These are phyloP conservation scores for Zasmidium angulare DNA, from an alignment of 2,329 filamentous ascomycete species.

Conservation along the genomic window DNA sequence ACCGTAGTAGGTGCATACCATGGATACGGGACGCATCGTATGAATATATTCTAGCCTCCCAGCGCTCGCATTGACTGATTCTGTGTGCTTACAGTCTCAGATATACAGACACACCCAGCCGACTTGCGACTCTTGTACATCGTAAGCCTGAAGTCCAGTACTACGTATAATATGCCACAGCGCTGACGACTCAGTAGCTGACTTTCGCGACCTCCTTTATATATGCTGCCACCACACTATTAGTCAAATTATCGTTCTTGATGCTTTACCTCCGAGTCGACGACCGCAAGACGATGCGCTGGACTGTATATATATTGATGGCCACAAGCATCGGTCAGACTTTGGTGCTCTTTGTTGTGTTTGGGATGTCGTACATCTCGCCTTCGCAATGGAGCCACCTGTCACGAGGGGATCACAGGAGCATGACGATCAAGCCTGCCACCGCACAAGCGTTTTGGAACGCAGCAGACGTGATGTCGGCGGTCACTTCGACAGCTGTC, in stretches of 20 bases:
- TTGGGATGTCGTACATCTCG: slow-evolving; percentile 11
- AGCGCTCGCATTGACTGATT: neutral
- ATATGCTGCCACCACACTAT: slow-evolving; percentile 12
- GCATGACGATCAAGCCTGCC: neutral
- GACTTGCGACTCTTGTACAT: neutral
- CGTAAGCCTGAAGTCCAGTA: neutral
- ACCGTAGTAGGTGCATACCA: slow-evolving; percentile 9
- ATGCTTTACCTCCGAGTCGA: slow-evolving; percentile 17
- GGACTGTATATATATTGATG: slow-evolving; percentile 13
- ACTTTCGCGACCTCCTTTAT: slow-evolving; percentile 10
- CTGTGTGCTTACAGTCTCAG: neutral
- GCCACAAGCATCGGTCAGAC: slow-evolving; percentile 8
- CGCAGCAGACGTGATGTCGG: slow-evolving; percentile 9
- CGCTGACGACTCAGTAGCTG: neutral
- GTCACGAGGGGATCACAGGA: neutral
- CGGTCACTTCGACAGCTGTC: slow-evolving; percentile 9
- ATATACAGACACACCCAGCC: neutral
- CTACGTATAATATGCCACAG: neutral
- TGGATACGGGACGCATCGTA: slow-evolving; percentile 15
- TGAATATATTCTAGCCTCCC: neutral
- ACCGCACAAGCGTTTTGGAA: slow-evolving; percentile 15
- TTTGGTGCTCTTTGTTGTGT: slow-evolving; percentile 5
- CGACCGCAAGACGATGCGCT: slow-evolving; percentile 15
- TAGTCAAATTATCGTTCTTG: slow-evolving; percentile 16
- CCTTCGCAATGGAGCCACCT: neutral